These are phyloP conservation scores for Plasmodium fragile DNA, from an alignment of 169 alveolate genomes.

Conservation along the genomic window DNA sequence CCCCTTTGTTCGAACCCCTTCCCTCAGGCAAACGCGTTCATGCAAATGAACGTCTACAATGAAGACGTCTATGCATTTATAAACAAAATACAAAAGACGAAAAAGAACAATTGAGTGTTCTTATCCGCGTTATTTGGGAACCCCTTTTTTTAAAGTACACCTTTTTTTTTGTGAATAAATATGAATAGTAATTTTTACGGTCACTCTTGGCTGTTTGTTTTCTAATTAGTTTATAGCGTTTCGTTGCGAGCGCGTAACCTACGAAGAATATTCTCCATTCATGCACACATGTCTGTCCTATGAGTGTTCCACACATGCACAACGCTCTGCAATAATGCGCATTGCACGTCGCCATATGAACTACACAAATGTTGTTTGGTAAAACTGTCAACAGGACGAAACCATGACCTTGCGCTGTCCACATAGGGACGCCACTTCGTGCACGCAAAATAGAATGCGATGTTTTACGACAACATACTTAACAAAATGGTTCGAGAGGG, in stretches of 20 bases:
- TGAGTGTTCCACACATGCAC: background rate
- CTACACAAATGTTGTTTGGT: background rate
- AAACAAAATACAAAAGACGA: constrained; percentile 67
- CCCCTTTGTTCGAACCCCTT: background rate
- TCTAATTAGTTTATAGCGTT: background rate
- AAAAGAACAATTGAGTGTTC: constrained; percentile 7
- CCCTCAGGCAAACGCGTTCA: constrained; percentile 56
- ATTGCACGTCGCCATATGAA: background rate
- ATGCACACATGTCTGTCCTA: background rate
- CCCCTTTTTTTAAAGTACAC: background rate
- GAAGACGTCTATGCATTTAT: constrained; percentile 73
- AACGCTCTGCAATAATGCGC: background rate
- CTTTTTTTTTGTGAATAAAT: background rate
- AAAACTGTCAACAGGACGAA: background rate
- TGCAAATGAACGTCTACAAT: constrained; percentile 64
- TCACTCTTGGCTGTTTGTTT: background rate
- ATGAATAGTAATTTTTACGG: background rate
- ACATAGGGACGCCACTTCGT: background rate
- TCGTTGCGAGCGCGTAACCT: background rate
- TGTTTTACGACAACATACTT: background rate
- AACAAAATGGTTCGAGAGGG: background rate
- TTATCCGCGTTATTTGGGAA: background rate
- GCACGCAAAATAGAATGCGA: background rate
- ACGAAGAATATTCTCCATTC: background rate
- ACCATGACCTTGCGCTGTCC: background rate